Percentiles rank a stretch among this genome's conserved stretches.
Conservation (phyloP, 306 rosid genomes). For the Phaseolus lunatus region DNA sequence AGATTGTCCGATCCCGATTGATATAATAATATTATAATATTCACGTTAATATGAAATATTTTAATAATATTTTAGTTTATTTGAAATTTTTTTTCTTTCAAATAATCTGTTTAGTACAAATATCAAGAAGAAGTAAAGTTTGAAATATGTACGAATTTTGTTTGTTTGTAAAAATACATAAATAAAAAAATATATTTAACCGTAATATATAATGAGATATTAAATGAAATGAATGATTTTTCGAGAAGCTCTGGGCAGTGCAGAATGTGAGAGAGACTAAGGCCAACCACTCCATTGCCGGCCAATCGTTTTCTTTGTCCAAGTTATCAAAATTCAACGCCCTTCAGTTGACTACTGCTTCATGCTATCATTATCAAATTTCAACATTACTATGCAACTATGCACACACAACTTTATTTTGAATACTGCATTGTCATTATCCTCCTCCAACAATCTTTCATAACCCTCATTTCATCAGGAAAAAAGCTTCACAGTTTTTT, state of each 20-base stretch:
- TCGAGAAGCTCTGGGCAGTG: not conserved
- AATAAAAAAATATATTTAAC: no score
- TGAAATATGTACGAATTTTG: no score
- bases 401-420: not conserved
- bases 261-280: not conserved
- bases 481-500: not conserved
- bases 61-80: no score
- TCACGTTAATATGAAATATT: no score
- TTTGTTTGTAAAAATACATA: no score
- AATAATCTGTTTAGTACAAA: no score
- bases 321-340: constrained; percentile 13
- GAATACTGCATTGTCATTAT: constrained; percentile 62
- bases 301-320: constrained; percentile 32
- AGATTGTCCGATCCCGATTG: no score
- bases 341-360: constrained; percentile 7
- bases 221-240: no score
- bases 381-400: not conserved
- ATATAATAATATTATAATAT: no score
- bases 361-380: constrained; percentile 13
- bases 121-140: no score
- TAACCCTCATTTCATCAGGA: not conserved
- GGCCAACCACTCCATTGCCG: not conserved
- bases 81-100: no score
- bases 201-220: no score
- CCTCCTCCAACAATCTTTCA: not conserved